Conservation (phyloP, 345 rosid genomes). For the Conringia planisiliqua region DNA sequence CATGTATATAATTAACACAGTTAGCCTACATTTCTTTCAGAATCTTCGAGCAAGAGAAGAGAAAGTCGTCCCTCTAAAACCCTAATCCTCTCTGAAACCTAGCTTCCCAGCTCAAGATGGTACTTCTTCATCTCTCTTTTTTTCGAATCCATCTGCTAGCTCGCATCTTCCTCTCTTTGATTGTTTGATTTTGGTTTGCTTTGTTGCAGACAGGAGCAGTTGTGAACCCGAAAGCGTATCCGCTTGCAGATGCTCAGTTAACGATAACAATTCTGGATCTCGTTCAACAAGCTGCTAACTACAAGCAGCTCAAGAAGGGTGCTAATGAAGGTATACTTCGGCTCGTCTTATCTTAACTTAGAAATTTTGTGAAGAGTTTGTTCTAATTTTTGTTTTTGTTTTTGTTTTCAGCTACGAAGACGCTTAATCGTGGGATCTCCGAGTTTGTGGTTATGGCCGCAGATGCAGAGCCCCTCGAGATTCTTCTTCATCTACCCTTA, state of each 20-base stretch:
- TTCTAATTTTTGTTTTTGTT: neutral
- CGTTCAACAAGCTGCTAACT: conserved; percentile 89
- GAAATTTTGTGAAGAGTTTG: neutral
- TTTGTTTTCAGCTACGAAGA: conserved; percentile 71
- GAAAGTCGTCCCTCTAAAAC: conserved; percentile 19
- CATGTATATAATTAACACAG: neutral
- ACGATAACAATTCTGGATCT: conserved; percentile 80
- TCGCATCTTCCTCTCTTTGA: neutral
- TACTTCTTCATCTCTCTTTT: conserved; percentile 1
- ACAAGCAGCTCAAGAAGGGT: conserved; percentile 98
- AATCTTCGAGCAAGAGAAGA: neutral
- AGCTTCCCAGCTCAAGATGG: conserved; percentile 18
- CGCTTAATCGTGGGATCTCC: conserved; percentile 87
- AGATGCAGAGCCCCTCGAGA: conserved; percentile 86
- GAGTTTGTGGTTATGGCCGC: conserved; percentile 92
- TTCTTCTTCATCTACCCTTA: conserved; percentile 66
- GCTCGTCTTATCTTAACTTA: neutral
- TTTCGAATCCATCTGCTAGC: neutral
- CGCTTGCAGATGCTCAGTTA: conserved; percentile 78
- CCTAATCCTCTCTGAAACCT: conserved; percentile 25
- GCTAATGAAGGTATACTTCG: conserved; percentile 79
- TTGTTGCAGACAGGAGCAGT: conserved; percentile 56
- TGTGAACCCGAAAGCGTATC: conserved; percentile 88
- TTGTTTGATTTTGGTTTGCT: neutral
- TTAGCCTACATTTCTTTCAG: neutral